Conservation (phyloP, 2,329 filamentous ascomycete genomes). For the Diaporthe capsici region DNA sequence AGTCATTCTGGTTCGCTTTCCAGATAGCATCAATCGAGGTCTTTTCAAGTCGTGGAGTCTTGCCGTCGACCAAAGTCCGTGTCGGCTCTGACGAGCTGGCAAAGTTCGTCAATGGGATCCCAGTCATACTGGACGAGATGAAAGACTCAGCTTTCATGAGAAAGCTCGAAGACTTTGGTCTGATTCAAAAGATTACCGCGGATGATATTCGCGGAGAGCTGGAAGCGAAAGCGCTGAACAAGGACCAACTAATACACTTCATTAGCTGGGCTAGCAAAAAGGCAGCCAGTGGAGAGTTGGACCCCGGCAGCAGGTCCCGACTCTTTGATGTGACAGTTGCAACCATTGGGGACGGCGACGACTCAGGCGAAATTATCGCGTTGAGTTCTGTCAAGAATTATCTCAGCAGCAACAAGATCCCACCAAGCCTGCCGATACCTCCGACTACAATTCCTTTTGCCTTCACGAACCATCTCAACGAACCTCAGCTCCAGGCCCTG, state of each 20-base stretch:
- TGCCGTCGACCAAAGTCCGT: conserved; percentile 87
- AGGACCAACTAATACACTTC: conserved; percentile 84
- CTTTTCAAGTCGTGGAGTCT: conserved; percentile 87
- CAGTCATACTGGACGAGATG: conserved; percentile 84
- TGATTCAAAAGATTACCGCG: conserved; percentile 90
- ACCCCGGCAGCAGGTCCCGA: conserved; percentile 74
- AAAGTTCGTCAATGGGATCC: conserved; percentile 89
- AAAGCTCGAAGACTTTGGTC: conserved; percentile 85
- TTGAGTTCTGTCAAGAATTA: conserved; percentile 83
- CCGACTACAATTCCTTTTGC: conserved; percentile 85
- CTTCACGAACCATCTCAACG: conserved; percentile 80
- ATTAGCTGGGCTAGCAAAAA: conserved; percentile 86
- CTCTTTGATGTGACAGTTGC: conserved; percentile 87
- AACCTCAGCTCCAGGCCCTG: conserved; percentile 80
- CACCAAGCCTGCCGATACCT: conserved; percentile 84
- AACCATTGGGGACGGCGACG: conserved; percentile 69
- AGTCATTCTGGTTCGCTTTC: conserved; percentile 96
- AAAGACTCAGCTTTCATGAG: conserved; percentile 81
- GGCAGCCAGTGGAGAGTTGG: conserved; percentile 79
- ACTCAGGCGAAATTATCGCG: conserved; percentile 79
- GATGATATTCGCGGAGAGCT: conserved; percentile 88
- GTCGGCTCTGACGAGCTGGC: conserved; percentile 76
- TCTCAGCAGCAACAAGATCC: conserved; percentile 82
- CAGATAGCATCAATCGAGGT: conserved; percentile 87
- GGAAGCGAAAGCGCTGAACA: conserved; percentile 83